Evolutionary conservation across 108 stramenopile species (phyloP).

Genomic region (Stephanodiscus triporus): DNA sequence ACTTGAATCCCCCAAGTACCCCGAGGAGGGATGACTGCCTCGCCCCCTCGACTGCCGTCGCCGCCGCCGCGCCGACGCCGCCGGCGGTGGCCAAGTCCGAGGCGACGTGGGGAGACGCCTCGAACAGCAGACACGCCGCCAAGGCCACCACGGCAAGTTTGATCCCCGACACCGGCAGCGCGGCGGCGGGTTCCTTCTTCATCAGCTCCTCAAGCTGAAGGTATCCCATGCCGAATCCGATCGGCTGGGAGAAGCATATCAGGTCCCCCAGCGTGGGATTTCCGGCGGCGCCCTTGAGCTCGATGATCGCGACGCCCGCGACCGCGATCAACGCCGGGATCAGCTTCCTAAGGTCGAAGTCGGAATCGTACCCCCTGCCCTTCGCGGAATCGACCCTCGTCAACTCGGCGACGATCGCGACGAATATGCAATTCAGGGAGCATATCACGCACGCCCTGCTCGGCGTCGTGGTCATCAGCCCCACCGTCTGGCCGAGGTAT

Average conservation of each 20-base stretch:
- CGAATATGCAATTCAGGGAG: conserved; percentile 76
- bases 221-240: conserved; percentile 82
- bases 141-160: conserved; percentile 59
- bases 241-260: conserved; percentile 73
- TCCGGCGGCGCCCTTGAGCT: conserved; percentile 65
- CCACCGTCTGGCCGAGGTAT: conserved; percentile 70
- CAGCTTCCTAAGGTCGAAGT: conserved; percentile 59
- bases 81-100: conserved; percentile 14
- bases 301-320: conserved; percentile 69
- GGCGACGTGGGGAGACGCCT: conserved; percentile 44
- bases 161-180: conserved; percentile 62
- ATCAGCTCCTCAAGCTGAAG: conserved; percentile 68
- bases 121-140: conserved; percentile 60
- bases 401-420: conserved; percentile 65
- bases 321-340: conserved; percentile 68
- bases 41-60: no score
- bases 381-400: conserved; percentile 50
- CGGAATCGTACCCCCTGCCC: conserved; percentile 18
- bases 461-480: conserved; percentile 65
- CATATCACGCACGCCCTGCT: conserved; percentile 76
- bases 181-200: conserved; percentile 66
- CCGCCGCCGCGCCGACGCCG: conserved; percentile 5
- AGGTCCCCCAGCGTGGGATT: conserved; percentile 64
- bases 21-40: no score
- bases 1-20: conserved; percentile 18